Percentiles rank a stretch among this genome's conserved stretches.
phyloP scores from a whole-genome alignment of 306 rosid species.

The Rosa persica region DNA sequence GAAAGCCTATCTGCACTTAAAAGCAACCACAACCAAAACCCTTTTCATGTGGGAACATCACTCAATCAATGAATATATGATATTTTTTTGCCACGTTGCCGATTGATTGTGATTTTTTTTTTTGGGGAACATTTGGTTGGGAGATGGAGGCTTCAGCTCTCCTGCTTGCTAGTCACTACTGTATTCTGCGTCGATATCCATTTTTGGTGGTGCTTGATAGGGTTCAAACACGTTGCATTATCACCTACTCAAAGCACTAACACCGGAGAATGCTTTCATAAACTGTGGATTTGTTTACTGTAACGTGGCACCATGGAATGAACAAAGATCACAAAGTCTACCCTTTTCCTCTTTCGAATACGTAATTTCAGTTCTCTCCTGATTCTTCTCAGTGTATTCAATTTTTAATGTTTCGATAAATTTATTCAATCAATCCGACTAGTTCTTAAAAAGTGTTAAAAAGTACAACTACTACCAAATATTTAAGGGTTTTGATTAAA shows the following conservation, averaged over 20 bases:
- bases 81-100: background rate
- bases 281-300: background rate
- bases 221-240: background rate
- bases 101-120: background rate
- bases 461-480: background rate
- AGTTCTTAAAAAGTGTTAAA: background rate
- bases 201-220: background rate
- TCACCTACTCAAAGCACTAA: background rate
- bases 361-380: background rate
- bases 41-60: slow-evolving; percentile 1
- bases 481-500: background rate
- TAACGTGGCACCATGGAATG: slow-evolving; percentile 7
- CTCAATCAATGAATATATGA: background rate
- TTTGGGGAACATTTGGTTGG: background rate
- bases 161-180: background rate
- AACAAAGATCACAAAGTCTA: background rate
- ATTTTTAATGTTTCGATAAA: background rate
- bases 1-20: background rate
- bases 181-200: slow-evolving; percentile 1
- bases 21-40: background rate
- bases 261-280: background rate
- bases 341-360: background rate
- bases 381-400: background rate
- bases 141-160: background rate
- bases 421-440: background rate